phyloP scores from a whole-genome alignment of 164 flowering plant genomes.

The Vitis rotundifolia region DNA sequence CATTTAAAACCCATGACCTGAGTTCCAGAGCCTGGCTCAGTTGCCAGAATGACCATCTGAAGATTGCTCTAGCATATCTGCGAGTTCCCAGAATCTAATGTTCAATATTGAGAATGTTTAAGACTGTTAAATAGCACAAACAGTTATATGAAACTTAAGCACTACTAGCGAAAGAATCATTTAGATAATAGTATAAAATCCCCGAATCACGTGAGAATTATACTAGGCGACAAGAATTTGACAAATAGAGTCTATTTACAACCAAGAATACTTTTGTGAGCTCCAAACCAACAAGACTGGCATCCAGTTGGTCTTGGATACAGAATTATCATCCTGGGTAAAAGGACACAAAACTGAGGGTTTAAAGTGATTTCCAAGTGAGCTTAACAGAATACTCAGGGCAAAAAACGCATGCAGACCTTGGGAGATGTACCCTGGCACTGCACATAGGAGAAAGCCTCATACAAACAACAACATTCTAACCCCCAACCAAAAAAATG shows the following conservation, averaged over 20 bases:
- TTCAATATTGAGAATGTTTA: constrained; percentile 55
- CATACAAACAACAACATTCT: too few relatives aligned
- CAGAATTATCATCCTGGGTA: too few relatives aligned
- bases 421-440: too few relatives aligned
- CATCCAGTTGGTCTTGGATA: too few relatives aligned
- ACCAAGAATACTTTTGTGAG: too few relatives aligned
- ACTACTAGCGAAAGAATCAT: not conserved
- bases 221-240: constrained; percentile 4
- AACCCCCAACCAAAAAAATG: too few relatives aligned
- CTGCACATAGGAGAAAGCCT: too few relatives aligned
- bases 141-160: constrained; percentile 13
- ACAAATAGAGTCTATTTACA: not conserved
- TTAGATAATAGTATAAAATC: constrained; percentile 12
- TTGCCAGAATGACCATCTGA: constrained; percentile 75
- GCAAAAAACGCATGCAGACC: too few relatives aligned
- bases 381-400: too few relatives aligned
- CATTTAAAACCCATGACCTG: constrained; percentile 60
- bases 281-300: too few relatives aligned
- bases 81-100: constrained; percentile 73
- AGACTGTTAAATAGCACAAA: constrained; percentile 27
- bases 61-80: constrained; percentile 76
- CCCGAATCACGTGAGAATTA: constrained; percentile 4
- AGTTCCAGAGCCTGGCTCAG: constrained; percentile 66
- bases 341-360: too few relatives aligned
- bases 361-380: too few relatives aligned